phyloP scores from a whole-genome alignment of 192 early-diverging fungal genomes.

The Coemansia interrupta region DNA sequence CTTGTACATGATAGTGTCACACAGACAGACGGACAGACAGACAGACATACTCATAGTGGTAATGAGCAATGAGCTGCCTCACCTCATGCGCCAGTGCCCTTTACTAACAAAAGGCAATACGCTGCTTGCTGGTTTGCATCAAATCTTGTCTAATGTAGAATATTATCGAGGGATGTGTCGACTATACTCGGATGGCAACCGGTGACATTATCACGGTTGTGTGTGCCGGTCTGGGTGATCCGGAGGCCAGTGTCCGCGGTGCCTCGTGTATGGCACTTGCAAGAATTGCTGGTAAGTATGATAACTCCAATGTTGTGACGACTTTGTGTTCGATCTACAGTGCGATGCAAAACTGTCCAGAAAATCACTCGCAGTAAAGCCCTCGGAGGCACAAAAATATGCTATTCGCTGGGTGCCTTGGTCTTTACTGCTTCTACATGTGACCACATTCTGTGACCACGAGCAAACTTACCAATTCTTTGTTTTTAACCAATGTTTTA shows the following conservation, averaged over 20 bases:
- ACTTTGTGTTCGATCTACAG: neutral
- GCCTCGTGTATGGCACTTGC: slow-evolving; percentile 86
- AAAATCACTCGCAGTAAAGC: neutral
- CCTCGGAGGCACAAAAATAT: too few relatives aligned
- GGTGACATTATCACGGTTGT: slow-evolving; percentile 77
- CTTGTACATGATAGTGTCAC: too few relatives aligned
- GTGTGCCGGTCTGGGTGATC: slow-evolving; percentile 75
- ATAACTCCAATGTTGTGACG: slow-evolving; percentile 5
- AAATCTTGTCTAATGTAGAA: slow-evolving; percentile 18
- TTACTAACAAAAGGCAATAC: neutral
- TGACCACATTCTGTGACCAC: too few relatives aligned
- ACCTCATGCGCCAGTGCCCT: too few relatives aligned
- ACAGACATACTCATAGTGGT: too few relatives aligned
- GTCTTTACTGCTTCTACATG: too few relatives aligned
- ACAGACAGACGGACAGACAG: too few relatives aligned
- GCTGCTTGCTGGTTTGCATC: neutral
- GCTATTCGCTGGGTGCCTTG: too few relatives aligned
- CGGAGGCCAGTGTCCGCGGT: slow-evolving; percentile 70
- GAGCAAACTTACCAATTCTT: neutral
- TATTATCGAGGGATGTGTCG: slow-evolving; percentile 82
- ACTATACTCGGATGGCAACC: slow-evolving; percentile 73
- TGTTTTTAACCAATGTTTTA: slow-evolving; percentile 3
- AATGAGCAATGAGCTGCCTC: too few relatives aligned
- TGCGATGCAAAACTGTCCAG: neutral
- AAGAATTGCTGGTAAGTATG: slow-evolving; percentile 61